Percentiles rank a stretch among this genome's conserved stretches.
Conservation (phyloP, 371 early-diverging fungal genomes). For the Mortierella sp. region DNA sequence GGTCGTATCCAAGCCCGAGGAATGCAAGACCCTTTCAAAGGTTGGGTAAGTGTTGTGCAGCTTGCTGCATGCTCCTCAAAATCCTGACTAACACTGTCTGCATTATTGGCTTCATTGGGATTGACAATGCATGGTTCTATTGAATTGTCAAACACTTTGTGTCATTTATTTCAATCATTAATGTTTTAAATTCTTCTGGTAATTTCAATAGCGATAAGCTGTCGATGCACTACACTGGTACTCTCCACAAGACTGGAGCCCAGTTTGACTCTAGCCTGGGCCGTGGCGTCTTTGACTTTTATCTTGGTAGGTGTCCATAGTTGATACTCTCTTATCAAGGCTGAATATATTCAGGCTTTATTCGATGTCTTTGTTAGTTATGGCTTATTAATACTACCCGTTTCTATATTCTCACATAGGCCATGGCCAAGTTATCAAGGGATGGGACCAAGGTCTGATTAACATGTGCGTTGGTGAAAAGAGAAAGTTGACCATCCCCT, state of each 20-base stretch:
- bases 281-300: constrained; percentile 82
- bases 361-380: background rate
- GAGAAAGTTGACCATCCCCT: constrained; percentile 84
- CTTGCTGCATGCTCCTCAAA: background rate
- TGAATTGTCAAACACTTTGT: background rate
- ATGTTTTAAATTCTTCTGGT: constrained; percentile 3
- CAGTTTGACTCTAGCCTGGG: constrained; percentile 86
- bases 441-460: constrained; percentile 86
- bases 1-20: constrained; percentile 26
- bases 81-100: background rate
- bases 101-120: no score
- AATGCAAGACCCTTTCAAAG: constrained; percentile 37
- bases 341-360: background rate
- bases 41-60: constrained; percentile 30
- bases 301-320: constrained; percentile 62
- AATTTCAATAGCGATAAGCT: constrained; percentile 66
- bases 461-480: constrained; percentile 92
- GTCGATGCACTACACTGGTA: constrained; percentile 88
- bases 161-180: background rate
- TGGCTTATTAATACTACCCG: background rate
- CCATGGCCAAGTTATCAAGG: constrained; percentile 73
- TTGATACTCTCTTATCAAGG: background rate
- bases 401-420: constrained; percentile 26
- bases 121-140: background rate
- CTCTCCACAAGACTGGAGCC: constrained; percentile 73